Base-by-base conservation (phyloP, 2,329 filamentous ascomycete genomes). In the Aspergillus ruber region DNA sequence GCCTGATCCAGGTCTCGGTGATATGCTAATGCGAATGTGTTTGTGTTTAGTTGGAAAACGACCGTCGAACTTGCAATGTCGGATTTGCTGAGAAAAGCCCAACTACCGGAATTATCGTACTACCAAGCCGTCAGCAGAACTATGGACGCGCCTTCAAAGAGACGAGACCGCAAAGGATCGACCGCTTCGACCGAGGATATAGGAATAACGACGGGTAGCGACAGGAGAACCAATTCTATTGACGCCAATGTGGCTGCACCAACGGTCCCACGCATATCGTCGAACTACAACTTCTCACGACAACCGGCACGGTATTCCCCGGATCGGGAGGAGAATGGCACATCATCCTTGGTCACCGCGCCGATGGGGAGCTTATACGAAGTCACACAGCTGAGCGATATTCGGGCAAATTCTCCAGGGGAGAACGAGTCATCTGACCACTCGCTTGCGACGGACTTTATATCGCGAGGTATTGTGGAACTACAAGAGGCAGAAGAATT, bases 311-410 rank as follows among this genome's bases (percentile, higher is more conserved):
- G 66, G 29, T 68, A 63, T 49, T 60, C 64, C 4, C 61, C 67
- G 9, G 67, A 68, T 27, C 59, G 59, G 42, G 67, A 69, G 48
- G 66, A 67, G 21, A 64, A 64, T 25, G 59, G 58, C 7, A 61
- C 59, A 65, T 60, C 63, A 5, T 67, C 63, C 40, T 58, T 63
- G 50, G 70, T 62, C 50, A 75, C 58, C 43, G 70, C 62, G 50
- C 72, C 70, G 20, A 76, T 74, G 62, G 71, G 73, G 27, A 76
- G 73, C 17, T 55, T 76, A 8, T 76, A 75, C 44, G 71, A 76
- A 58, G 73, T 76, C 42, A 76, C 74, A 2, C 67, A 74, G 51
- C 47, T 70, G 47, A 67, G 66, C 44, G 64, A 69, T 49, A 64
- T 66, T 15, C 61, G 64, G 13, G 62, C 61, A 33, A 63, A 58